phyloP scores from a whole-genome alignment of 768 basidiomycete genomes.

The Erythrobasidium yunnanense region DNA sequence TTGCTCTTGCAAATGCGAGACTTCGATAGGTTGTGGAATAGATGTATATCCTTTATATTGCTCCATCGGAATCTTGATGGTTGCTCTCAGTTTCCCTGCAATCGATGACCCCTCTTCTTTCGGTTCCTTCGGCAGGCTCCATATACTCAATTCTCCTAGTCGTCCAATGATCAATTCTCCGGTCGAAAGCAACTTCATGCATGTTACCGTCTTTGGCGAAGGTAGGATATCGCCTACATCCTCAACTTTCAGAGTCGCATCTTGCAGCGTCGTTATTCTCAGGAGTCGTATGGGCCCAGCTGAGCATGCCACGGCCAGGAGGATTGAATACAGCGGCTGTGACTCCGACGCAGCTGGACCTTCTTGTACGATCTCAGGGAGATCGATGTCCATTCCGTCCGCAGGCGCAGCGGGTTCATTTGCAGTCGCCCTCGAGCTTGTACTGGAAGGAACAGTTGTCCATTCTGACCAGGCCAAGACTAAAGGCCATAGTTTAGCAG shows the following conservation, averaged over 20 bases:
- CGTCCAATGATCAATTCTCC: background rate
- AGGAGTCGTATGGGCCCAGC: too few species aligned
- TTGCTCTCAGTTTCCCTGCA: too few species aligned
- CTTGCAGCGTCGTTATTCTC: too few species aligned
- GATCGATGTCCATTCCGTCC: background rate
- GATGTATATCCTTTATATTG: background rate
- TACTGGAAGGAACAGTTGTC: too few species aligned
- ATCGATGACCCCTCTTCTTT: too few species aligned
- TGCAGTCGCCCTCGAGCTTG: too few species aligned
- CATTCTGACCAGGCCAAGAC: conserved; percentile 5
- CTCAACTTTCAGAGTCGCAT: too few species aligned
- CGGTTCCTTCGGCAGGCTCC: background rate
- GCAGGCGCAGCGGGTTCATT: background rate
- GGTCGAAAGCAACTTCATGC: background rate
- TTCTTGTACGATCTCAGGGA: background rate
- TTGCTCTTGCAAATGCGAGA: background rate
- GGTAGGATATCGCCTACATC: too few species aligned
- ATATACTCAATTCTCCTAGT: background rate
- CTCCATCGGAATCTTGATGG: background rate
- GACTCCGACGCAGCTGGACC: too few species aligned
- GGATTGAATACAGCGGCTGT: too few species aligned
- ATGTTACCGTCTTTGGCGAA: background rate
- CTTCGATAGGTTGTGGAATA: background rate
- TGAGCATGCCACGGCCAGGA: too few species aligned
- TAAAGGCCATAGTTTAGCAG: background rate